A percentile compares a stretch with the other conserved stretches of the same genome.
phyloP scores from a whole-genome alignment of 2,329 filamentous ascomycete species.

The Tolypocladium tundrense region DNA sequence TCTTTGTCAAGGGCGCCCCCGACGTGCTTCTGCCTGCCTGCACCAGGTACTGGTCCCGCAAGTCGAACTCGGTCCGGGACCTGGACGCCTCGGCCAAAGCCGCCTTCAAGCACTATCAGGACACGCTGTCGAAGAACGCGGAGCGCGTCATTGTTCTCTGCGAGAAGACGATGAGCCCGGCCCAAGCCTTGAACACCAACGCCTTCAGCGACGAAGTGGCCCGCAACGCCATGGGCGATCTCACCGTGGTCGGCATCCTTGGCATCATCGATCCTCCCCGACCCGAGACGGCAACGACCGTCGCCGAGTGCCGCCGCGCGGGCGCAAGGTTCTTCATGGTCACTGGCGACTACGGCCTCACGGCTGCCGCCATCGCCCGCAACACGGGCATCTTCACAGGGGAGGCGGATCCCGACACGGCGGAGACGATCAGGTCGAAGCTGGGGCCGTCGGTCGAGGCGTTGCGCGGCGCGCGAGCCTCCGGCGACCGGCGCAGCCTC shows the following conservation, averaged over 20 bases:
- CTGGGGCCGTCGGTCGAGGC: slow-evolving; percentile 4
- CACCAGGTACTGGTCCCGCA: slow-evolving; percentile 23
- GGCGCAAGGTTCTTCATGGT: slow-evolving; percentile 37
- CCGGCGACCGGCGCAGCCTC: slow-evolving; percentile 13
- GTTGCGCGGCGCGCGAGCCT: slow-evolving; percentile 9
- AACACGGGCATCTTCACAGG: slow-evolving; percentile 54
- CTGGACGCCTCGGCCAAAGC: slow-evolving; percentile 21
- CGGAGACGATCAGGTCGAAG: slow-evolving; percentile 13
- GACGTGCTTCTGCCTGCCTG: slow-evolving; percentile 34
- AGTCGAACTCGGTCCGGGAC: slow-evolving; percentile 18
- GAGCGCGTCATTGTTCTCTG: slow-evolving; percentile 33
- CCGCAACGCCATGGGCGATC: slow-evolving; percentile 24
- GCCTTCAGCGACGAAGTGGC: slow-evolving; percentile 40
- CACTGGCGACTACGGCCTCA: slow-evolving; percentile 39
- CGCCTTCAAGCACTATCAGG: slow-evolving; percentile 25
- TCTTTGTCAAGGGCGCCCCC: slow-evolving; percentile 43
- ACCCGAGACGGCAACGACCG: slow-evolving; percentile 29
- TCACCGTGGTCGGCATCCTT: slow-evolving; percentile 41
- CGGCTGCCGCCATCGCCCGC: slow-evolving; percentile 54
- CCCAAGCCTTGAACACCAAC: slow-evolving; percentile 25
- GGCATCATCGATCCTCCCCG: slow-evolving; percentile 38
- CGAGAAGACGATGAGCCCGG: slow-evolving; percentile 22
- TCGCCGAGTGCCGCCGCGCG: slow-evolving; percentile 30
- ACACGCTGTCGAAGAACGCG: slow-evolving; percentile 28
- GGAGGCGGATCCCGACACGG: slow-evolving; percentile 30